Conservation (phyloP, 805 yeast species). For the Lipomyces sp. region DNA sequence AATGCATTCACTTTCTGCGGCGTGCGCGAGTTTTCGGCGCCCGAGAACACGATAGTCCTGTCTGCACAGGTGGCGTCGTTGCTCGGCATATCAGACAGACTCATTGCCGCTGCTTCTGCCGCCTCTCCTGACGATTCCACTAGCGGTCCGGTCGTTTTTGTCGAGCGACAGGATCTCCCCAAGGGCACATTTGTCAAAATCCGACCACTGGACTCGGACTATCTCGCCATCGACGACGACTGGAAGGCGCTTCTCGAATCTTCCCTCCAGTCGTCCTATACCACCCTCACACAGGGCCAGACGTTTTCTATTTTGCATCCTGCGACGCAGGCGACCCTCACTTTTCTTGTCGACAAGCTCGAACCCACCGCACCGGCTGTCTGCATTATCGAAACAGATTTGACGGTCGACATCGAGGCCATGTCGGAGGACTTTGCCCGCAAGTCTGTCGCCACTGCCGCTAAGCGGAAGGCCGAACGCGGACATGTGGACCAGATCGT, state of each 20-base stretch:
- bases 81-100: slow-evolving; percentile 30
- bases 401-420: slow-evolving; percentile 45
- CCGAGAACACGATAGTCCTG: slow-evolving; percentile 39
- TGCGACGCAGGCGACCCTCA: slow-evolving; percentile 29
- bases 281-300: slow-evolving; percentile 48
- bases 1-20: slow-evolving; percentile 41
- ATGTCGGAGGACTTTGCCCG: slow-evolving; percentile 44
- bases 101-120: slow-evolving; percentile 16
- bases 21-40: slow-evolving; percentile 50
- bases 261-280: slow-evolving; percentile 48
- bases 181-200: slow-evolving; percentile 48
- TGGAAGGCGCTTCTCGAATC: slow-evolving; percentile 57
- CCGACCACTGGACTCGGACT: slow-evolving; percentile 41
- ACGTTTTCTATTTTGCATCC: slow-evolving; percentile 38
- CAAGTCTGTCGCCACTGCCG: slow-evolving; percentile 36
- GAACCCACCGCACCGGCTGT: slow-evolving; percentile 44
- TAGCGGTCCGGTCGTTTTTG: slow-evolving; percentile 13
- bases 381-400: slow-evolving; percentile 56
- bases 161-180: slow-evolving; percentile 41
- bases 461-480: slow-evolving; percentile 12
- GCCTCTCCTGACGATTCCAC: background rate
- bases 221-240: slow-evolving; percentile 38
- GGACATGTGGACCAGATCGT: background rate
- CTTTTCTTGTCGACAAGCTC: slow-evolving; percentile 42
- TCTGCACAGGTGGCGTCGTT: slow-evolving; percentile 41